A percentile compares a stretch with the other conserved stretches of the same genome.
These are phyloP conservation scores for Epithemia pelagica DNA, from an alignment of 108 stramenopile genomes.

Conservation along the genomic window DNA sequence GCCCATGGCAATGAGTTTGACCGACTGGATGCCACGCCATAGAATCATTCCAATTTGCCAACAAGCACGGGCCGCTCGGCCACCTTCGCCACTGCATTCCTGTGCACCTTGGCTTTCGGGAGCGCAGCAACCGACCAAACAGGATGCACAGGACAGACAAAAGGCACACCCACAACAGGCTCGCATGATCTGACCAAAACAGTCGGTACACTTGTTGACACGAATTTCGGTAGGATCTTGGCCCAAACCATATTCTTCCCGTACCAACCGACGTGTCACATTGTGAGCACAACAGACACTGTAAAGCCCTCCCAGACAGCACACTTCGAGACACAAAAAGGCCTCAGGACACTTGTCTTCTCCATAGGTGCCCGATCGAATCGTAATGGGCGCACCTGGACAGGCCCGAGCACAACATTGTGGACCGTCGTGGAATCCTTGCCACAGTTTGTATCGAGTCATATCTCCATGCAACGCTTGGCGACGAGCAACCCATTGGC, in stretches of 20 bases:
- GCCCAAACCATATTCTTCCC: constrained; percentile 38
- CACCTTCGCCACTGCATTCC: constrained; percentile 43
- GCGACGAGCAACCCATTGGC: constrained; percentile 39
- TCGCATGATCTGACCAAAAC: constrained; percentile 23
- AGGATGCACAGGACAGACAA: constrained; percentile 24
- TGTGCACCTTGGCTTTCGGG: constrained; percentile 45
- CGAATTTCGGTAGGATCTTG: constrained; percentile 51
- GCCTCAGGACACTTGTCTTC: constrained; percentile 36
- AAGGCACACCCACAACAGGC: constrained; percentile 24
- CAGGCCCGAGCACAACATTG: constrained; percentile 47
- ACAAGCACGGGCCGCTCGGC: constrained; percentile 42
- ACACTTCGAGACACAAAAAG: constrained; percentile 48
- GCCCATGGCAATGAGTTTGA: constrained; percentile 41
- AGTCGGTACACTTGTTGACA: constrained; percentile 37
- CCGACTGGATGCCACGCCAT: constrained; percentile 46
- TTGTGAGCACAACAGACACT: constrained; percentile 55
- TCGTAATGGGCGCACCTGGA: constrained; percentile 45
- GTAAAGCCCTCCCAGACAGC: constrained; percentile 37
- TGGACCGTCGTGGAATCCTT: constrained; percentile 34
- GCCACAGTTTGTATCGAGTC: constrained; percentile 62
- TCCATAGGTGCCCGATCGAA: constrained; percentile 51
- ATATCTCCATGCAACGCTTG: constrained; percentile 47
- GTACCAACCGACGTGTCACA: constrained; percentile 46
- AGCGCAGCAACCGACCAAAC: constrained; percentile 42
- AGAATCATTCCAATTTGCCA: constrained; percentile 36